Evolutionary conservation across 1,284 basidiomycete species (phyloP), one percentile per base, ranked within the genome.

Genomic region (Ustilago xerochloae): DNA sequence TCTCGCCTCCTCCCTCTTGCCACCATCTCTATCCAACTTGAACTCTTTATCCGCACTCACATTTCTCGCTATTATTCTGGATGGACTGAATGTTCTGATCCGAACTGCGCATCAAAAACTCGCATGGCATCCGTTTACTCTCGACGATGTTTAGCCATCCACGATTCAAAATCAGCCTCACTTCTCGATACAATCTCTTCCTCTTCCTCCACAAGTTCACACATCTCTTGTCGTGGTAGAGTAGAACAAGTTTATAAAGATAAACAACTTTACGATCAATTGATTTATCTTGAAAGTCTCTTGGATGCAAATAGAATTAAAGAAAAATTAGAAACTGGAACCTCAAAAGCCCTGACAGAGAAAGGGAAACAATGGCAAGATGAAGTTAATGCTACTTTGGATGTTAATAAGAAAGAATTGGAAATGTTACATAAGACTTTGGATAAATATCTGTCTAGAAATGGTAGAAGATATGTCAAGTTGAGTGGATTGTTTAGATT

Each of bases 51-150:
- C 59, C 89, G 94, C 3, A 85, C 87, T 1, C 89, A 89, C 74
- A 91, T 99, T 54, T 86, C 87, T 4, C 89, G 87, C 75, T 98
- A 96, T 85, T 99, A 99, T 83, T 89, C 96, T 77, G 90, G 90
- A 6, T 94, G 92, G 91, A 91, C 89, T 1, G 87, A 92, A 12
- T 99, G 97, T 85, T 89, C 93, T 76, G 96, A 97, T 72, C 87
- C 89, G 29, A 91, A 90, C 2, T 99, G 97, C 83, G 89, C 89
- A 9, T 88, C 90, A 59, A 88, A 90, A 20, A 94, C 94, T n/a
- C 88, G 94, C 24, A 91, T 90, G 88, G 94, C 97, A 90, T 88
- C 92, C 41, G 93, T 98, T 0, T 97, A 95, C 84, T 93, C 93
- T 8, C 88, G 90, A 45, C 75, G 80, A 4, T 84, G 82, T 57